A percentile compares a stretch with the other conserved stretches of the same genome.
Conservation (phyloP, 2,329 filamentous ascomycete species). For the Apiospora hydei region DNA sequence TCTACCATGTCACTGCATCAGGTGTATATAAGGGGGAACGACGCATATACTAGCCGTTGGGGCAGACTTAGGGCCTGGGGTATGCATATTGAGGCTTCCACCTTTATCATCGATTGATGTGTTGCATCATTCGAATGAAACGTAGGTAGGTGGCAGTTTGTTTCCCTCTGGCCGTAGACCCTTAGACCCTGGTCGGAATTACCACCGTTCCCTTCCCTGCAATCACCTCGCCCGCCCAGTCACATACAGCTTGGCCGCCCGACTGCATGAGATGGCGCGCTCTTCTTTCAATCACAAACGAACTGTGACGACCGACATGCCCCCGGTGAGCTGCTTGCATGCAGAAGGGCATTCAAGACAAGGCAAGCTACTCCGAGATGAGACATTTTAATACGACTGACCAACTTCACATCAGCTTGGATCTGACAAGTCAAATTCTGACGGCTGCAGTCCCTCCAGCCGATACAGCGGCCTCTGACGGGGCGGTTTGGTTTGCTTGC, state of each 20-base stretch:
- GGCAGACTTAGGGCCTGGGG: neutral
- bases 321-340: neutral
- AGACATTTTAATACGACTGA: neutral
- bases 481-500: conserved; percentile 4
- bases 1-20: neutral
- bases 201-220: neutral
- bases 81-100: neutral
- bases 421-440: conserved; percentile 11
- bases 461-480: neutral
- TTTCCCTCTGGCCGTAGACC: neutral
- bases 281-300: neutral
- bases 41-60: neutral
- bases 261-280: conserved; percentile 8
- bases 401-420: neutral
- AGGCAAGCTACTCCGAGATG: neutral
- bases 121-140: conserved; percentile 4
- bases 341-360: neutral
- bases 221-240: neutral
- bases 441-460: neutral
- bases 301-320: neutral
- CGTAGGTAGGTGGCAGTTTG: neutral
- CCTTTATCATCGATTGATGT: neutral
- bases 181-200: neutral
- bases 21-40: neutral
- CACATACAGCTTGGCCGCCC: neutral